Conservation (phyloP, 2,329 filamentous ascomycete species). For the Ceratocystis variospora region DNA sequence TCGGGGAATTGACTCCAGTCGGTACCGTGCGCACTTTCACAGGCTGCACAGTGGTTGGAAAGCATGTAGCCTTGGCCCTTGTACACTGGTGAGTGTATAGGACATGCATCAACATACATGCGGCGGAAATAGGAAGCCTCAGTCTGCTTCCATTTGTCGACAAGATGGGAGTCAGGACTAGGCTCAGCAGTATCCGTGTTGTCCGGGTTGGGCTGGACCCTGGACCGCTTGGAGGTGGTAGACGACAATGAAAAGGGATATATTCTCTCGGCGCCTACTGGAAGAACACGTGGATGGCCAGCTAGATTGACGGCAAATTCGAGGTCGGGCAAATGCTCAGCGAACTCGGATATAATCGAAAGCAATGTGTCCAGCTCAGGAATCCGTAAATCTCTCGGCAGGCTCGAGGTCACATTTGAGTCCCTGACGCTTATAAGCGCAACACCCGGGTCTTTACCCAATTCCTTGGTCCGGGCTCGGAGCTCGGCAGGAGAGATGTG, state of each 20-base stretch:
- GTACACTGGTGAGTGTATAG: constrained; percentile 40
- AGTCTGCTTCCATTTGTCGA: constrained; percentile 10
- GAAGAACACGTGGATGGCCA: constrained; percentile 57
- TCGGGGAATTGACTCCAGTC: constrained; percentile 46
- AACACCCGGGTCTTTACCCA: constrained; percentile 32
- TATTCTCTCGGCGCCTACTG: constrained; percentile 4
- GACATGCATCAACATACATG: constrained; percentile 41
- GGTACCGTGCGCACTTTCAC: constrained; percentile 36
- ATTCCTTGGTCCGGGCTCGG: constrained; percentile 39
- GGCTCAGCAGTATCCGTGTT: neutral
- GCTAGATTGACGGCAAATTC: constrained; percentile 70
- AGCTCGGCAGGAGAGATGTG: constrained; percentile 54
- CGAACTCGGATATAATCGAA: constrained; percentile 58
- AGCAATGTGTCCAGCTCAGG: constrained; percentile 34
- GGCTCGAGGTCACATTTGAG: constrained; percentile 37
- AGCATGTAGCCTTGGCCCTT: constrained; percentile 9
- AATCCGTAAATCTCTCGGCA: constrained; percentile 24
- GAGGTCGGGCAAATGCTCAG: constrained; percentile 65
- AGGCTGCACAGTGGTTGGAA: constrained; percentile 12
- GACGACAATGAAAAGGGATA: neutral
- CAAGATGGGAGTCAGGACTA: neutral
- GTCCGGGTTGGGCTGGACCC: no score
- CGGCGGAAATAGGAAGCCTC: constrained; percentile 27
- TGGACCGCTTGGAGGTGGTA: neutral
- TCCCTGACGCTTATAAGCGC: constrained; percentile 45